Base-by-base conservation (phyloP, 129 eudicot species). In the Chrysanthemum lavandulifolium region DNA sequence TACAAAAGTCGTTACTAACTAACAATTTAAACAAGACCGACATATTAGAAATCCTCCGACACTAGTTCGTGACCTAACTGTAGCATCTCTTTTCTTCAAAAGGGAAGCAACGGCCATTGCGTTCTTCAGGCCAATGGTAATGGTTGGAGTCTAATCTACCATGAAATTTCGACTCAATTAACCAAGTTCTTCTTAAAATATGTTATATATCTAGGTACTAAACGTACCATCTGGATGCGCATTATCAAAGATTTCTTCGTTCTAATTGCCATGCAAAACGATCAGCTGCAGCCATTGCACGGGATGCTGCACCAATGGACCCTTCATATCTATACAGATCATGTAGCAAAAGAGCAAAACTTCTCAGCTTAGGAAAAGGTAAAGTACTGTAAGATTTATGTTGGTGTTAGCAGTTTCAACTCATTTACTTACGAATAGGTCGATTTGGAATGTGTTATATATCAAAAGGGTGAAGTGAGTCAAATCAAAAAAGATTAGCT, bases 241-340 rank as follows among this genome's bases (percentile, higher is more conserved):
- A 31, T 40, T 33, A 57, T 93, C 86, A 93, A 13, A 82, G 85
- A 77, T 79, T 86, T 81, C 82, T 94, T 72, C 93, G 84, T 61
- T 86, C 68, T 61, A 94, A 76, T 31, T 84, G 93, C 81, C 73
- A 79, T 58, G 78, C 73, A 50, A 94, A 82, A 62, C 90, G 96
- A 81, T 94, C 97, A 68, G 72, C 89, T 69, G 84, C 93, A 69
- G 79, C 87, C 91, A 94, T 88, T 40, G 96, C 98, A 77, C 89
- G 83, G 68, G 98, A 90, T 61, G 97, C 99, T 68, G 96, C 78
- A 45, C 96, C 99, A 72, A 94, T 88, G 68, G 99, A 95, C 71
- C 99, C 99, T 57, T 95, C 92, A 33, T 95, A 95, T 79, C 99
- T 95, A 84, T 40, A 76, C 65, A 67, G n/a, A 33, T 65, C 80